Conservation (phyloP, 805 yeast species). For the Candida adriatica region DNA sequence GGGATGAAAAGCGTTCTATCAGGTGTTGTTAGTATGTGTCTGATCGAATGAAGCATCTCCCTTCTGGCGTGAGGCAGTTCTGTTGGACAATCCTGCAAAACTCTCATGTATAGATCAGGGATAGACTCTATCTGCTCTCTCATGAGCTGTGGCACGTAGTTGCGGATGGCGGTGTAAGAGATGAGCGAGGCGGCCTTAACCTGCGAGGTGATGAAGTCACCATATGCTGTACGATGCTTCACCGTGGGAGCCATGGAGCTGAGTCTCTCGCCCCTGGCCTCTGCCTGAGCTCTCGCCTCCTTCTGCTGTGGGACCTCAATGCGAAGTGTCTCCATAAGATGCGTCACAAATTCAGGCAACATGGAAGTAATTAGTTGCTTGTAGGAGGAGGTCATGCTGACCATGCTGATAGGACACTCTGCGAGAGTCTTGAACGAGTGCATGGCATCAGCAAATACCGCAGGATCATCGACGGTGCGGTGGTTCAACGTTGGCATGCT, state of each 20-base stretch:
- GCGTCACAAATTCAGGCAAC: conserved; percentile 72
- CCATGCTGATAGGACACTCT: conserved; percentile 97
- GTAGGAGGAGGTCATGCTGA: conserved; percentile 82
- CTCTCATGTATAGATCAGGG: conserved; percentile 80
- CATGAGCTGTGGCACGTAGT: conserved; percentile 63
- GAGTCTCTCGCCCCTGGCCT: conserved; percentile 48
- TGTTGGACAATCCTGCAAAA: conserved; percentile 92
- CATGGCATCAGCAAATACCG: conserved; percentile 59
- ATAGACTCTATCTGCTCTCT: conserved; percentile 52
- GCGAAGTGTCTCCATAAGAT: conserved; percentile 64
- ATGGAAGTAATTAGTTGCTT: conserved; percentile 66
- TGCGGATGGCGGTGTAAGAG: conserved; percentile 86
- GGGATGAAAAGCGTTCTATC: conserved; percentile 78
- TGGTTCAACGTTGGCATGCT: conserved; percentile 32
- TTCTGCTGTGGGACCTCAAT: conserved; percentile 81
- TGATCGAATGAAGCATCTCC: conserved; percentile 86
- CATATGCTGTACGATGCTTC: conserved; percentile 68
- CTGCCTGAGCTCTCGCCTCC: conserved; percentile 52
- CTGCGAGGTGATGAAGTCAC: conserved; percentile 87
- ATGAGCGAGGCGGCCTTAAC: conserved; percentile 93
- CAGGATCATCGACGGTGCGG: conserved; percentile 31
- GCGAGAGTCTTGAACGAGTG: conserved; percentile 85
- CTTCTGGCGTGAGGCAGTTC: conserved; percentile 88
- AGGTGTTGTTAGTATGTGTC: conserved; percentile 91
- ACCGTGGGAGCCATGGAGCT: conserved; percentile 73